Conservation (phyloP, 495 filamentous ascomycete species). For the Aspergillus affinis region DNA sequence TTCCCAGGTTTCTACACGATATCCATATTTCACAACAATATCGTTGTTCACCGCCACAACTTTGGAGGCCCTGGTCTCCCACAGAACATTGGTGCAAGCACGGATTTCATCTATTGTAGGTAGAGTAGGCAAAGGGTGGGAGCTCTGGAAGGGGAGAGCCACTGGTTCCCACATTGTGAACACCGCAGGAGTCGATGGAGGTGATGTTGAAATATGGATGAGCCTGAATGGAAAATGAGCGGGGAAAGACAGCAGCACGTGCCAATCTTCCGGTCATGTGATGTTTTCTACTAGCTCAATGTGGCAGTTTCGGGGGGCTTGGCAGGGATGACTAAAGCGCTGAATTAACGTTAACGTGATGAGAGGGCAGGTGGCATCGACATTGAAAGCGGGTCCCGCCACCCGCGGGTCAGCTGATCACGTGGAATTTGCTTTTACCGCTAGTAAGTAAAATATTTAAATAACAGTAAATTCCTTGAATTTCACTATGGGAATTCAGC, state of each 20-base stretch:
- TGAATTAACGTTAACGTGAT: too few species aligned
- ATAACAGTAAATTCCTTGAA: too few species aligned
- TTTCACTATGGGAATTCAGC: too few species aligned
- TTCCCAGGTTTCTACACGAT: slow-evolving; percentile 18
- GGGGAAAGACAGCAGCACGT: not conserved
- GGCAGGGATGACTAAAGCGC: too few species aligned
- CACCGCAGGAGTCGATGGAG: slow-evolving; percentile 9
- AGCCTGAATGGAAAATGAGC: slow-evolving; percentile 13
- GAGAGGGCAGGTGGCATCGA: too few species aligned
- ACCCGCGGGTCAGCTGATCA: too few species aligned
- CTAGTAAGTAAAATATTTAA: too few species aligned
- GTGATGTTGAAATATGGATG: slow-evolving; percentile 15
- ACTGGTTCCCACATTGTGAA: slow-evolving; percentile 31
- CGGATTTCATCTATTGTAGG: slow-evolving; percentile 32
- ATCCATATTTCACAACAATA: slow-evolving; percentile 30
- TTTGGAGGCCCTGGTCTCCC: slow-evolving; percentile 21
- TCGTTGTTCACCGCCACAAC: slow-evolving; percentile 27
- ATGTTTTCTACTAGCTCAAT: too few species aligned
- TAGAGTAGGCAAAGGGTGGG: slow-evolving; percentile 25
- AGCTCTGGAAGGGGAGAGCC: slow-evolving; percentile 25
- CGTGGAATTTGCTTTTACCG: too few species aligned
- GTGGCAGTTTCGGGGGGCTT: too few species aligned
- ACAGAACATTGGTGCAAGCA: slow-evolving; percentile 28
- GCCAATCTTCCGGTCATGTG: too few species aligned
- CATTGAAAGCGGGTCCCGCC: too few species aligned